Percentiles rank a stretch among this genome's conserved stretches.
phyloP scores from a whole-genome alignment of 192 early-diverging fungal genomes.

The Coemansia sp. region DNA sequence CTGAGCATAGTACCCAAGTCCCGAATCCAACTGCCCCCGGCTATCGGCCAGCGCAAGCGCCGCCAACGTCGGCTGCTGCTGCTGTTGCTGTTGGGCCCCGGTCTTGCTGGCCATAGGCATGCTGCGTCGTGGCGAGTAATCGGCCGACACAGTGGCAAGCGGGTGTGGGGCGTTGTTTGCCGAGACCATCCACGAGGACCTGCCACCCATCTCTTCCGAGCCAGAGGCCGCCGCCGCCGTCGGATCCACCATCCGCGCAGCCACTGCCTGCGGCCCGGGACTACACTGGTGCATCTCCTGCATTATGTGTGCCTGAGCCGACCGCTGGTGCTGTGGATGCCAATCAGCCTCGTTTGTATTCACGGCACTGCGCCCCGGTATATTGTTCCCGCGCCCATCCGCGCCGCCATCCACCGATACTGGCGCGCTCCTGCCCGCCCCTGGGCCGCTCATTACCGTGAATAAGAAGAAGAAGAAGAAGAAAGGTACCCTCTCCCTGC shows the following conservation, averaged over 20 bases:
- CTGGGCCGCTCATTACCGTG: no score
- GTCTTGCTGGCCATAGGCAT: neutral
- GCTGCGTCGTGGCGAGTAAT: slow-evolving; percentile 3
- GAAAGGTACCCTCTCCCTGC: no score
- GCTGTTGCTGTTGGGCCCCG: slow-evolving; percentile 7
- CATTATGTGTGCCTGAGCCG: neutral
- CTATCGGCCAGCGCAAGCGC: slow-evolving; percentile 41
- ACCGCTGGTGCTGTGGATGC: neutral
- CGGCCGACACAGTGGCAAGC: slow-evolving; percentile 2
- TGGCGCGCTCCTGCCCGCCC: no score
- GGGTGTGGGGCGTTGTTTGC: neutral
- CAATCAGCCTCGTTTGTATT: slow-evolving; percentile 2
- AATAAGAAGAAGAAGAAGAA: no score
- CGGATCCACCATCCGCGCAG: slow-evolving; percentile 39
- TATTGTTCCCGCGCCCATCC: no score
- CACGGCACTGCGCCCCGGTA: slow-evolving; percentile 8
- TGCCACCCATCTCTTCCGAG: neutral
- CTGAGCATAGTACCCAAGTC: slow-evolving; percentile 23
- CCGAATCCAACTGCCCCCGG: slow-evolving; percentile 32
- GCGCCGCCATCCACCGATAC: no score
- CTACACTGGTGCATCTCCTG: neutral
- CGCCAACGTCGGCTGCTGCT: slow-evolving; percentile 31
- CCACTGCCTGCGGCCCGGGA: slow-evolving; percentile 20
- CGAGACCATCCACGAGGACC: neutral
- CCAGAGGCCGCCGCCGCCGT: neutral